Evolutionary conservation across 2,329 filamentous ascomycete genomes (phyloP).

Genomic region (Tolypocladium sp.): DNA sequence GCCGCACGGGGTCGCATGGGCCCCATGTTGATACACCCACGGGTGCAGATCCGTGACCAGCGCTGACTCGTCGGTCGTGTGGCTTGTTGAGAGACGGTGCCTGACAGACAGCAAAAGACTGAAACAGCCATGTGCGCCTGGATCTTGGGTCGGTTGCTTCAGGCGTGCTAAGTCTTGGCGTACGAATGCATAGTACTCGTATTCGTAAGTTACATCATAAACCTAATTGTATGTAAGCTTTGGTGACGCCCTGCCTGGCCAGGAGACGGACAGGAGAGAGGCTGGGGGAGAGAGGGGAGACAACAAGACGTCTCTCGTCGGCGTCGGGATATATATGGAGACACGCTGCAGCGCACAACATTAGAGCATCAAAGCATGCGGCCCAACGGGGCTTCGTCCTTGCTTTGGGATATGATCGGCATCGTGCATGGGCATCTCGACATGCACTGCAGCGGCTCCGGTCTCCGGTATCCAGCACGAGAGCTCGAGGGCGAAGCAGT

Average conservation of each 20-base stretch:
- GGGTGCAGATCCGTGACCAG: neutral
- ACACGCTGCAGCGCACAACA: neutral
- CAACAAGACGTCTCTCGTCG: neutral
- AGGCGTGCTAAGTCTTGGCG: neutral
- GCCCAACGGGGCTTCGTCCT: neutral
- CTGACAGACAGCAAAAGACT: neutral
- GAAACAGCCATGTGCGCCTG: constrained; percentile 1
- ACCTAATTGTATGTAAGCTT: neutral
- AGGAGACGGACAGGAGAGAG: neutral
- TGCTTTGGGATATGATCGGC: neutral
- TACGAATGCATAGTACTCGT: neutral
- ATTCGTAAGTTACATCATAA: neutral
- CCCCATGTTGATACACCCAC: neutral
- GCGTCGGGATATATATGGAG: no score
- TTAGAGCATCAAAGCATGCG: neutral
- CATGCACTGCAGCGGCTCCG: neutral
- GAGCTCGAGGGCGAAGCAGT: neutral
- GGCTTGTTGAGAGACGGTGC: neutral
- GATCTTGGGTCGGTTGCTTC: neutral
- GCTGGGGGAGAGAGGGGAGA: neutral
- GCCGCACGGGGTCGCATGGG: neutral
- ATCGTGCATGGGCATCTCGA: neutral
- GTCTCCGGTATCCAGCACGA: neutral
- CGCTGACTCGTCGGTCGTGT: neutral
- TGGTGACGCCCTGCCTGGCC: no score